Conservation (phyloP, 176 grass and related monocot genomes). For the Saccharum officinarum region DNA sequence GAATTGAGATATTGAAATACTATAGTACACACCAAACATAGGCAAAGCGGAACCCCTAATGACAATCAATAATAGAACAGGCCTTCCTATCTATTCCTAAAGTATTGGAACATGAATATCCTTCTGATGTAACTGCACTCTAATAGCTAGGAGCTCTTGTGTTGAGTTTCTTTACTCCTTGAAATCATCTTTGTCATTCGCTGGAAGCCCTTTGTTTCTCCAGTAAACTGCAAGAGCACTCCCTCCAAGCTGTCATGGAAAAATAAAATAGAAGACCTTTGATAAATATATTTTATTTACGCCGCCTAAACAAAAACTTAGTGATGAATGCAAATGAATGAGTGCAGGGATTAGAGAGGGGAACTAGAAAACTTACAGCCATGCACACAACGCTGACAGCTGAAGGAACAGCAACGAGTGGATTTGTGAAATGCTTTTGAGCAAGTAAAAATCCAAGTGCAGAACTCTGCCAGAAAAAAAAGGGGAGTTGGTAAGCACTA, state of each 20-base stretch:
- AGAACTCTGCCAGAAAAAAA: constrained; percentile 70
- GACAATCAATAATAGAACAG: constrained; percentile 11
- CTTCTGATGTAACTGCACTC: background rate
- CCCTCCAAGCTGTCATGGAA: constrained; percentile 67
- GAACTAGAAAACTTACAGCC: constrained; percentile 61
- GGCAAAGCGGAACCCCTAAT: background rate
- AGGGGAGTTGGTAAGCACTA: constrained; percentile 13
- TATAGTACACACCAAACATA: constrained; percentile 6
- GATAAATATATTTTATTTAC: background rate
- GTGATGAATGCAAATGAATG: background rate
- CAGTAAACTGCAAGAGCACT: constrained; percentile 91
- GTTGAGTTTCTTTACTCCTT: constrained; percentile 55
- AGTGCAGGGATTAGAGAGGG: background rate
- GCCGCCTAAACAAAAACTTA: background rate
- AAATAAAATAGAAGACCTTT: constrained; percentile 28
- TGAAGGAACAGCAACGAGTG: constrained; percentile 95
- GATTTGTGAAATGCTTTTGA: constrained; percentile 96
- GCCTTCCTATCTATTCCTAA: background rate
- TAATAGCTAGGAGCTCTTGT: constrained; percentile 15
- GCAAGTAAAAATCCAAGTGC: constrained; percentile 98
- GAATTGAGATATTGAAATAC: background rate
- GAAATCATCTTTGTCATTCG: constrained; percentile 95
- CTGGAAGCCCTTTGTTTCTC: constrained; percentile 78
- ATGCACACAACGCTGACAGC: constrained; percentile 95
- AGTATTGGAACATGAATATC: constrained; percentile 20